These are phyloP conservation scores for Kwoniella bestiolae DNA, from an alignment of 768 basidiomycete species.

Conservation along the genomic window DNA sequence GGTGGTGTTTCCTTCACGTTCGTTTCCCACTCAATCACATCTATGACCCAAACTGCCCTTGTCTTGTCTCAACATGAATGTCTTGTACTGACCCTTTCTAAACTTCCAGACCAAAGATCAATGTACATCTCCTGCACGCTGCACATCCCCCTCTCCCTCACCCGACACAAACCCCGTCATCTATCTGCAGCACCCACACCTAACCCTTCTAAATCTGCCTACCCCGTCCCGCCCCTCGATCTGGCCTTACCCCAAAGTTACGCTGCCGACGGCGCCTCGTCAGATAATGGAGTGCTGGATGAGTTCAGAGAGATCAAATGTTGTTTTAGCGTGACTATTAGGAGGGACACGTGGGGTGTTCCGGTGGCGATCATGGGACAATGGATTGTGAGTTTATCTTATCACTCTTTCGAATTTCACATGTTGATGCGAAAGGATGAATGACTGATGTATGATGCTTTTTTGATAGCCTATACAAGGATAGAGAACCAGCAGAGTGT, in stretches of 20 bases:
- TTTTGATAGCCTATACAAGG: neutral
- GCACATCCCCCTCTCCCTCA: constrained; percentile 50
- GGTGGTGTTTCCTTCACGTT: constrained; percentile 6
- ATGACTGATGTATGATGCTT: neutral
- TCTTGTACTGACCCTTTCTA: neutral
- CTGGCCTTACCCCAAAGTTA: constrained; percentile 22
- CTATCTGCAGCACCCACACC: constrained; percentile 28
- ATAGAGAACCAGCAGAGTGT: too few relatives aligned
- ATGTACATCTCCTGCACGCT: constrained; percentile 51
- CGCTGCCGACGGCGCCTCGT: constrained; percentile 13
- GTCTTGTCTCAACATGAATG: too few relatives aligned
- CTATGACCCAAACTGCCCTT: too few relatives aligned
- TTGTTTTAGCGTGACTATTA: constrained; percentile 58
- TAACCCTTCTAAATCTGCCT: constrained; percentile 19
- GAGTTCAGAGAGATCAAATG: constrained; percentile 53
- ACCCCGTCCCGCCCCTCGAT: constrained; percentile 19
- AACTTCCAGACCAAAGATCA: constrained; percentile 42
- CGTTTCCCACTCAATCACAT: too few relatives aligned
- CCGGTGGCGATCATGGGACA: constrained; percentile 56
- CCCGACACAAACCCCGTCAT: constrained; percentile 33
- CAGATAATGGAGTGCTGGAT: constrained; percentile 20
- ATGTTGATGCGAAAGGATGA: neutral
- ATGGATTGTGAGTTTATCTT: constrained; percentile 49
- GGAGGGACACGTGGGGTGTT: constrained; percentile 57
- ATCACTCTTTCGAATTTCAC: too few relatives aligned